Evolutionary conservation across 2,329 filamentous ascomycete genomes (phyloP).

Genomic region (Atkinsonella hypoxylon): DNA sequence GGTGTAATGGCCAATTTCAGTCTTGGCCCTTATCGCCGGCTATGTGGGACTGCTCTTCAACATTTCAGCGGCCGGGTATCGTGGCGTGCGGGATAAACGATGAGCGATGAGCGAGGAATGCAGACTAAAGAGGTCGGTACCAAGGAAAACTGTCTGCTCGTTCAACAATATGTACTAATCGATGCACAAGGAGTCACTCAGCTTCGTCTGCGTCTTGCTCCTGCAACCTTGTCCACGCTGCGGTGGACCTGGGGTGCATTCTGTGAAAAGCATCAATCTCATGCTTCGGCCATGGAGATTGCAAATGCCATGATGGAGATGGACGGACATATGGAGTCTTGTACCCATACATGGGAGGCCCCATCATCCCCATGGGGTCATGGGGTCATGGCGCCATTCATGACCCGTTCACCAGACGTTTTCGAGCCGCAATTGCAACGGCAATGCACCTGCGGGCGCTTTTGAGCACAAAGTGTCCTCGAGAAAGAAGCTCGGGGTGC

Average conservation of each 20-base stretch:
- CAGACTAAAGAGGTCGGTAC: neutral
- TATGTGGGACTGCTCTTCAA: neutral
- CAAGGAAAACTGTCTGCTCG: too few species aligned
- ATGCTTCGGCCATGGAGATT: too few species aligned
- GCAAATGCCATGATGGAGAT: neutral
- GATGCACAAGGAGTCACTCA: too few species aligned
- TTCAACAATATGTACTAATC: too few species aligned
- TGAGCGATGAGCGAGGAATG: neutral
- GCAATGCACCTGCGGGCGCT: neutral
- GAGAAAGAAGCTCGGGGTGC: neutral
- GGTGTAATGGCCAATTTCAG: neutral
- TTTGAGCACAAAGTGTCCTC: neutral
- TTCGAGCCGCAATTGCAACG: neutral
- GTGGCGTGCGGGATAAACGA: neutral
- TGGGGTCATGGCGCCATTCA: conserved; percentile 7
- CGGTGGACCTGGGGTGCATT: too few species aligned
- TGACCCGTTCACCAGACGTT: conserved; percentile 1
- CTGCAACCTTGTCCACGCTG: too few species aligned
- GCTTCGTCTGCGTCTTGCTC: too few species aligned
- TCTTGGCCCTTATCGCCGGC: neutral
- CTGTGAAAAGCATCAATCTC: too few species aligned
- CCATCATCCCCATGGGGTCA: conserved; percentile 10
- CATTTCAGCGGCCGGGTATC: neutral
- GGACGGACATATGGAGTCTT: neutral
- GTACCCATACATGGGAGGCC: conserved; percentile 7